These are phyloP conservation scores for Arctium minus DNA, from an alignment of 129 eudicot genomes.

Conservation along the genomic window DNA sequence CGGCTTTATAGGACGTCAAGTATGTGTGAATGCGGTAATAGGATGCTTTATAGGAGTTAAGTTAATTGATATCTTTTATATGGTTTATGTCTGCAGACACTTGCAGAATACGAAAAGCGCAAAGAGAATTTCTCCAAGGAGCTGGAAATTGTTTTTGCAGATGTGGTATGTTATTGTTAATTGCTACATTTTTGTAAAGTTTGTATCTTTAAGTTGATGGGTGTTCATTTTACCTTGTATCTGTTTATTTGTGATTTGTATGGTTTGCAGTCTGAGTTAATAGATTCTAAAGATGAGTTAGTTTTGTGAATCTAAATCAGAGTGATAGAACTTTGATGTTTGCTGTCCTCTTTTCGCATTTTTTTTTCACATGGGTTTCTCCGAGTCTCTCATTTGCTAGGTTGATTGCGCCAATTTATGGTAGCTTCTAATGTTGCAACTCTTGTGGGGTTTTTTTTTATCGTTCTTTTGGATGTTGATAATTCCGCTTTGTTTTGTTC, in stretches of 20 bases:
- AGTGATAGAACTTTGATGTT: not conserved
- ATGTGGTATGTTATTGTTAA: constrained; percentile 79
- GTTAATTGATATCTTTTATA: not conserved
- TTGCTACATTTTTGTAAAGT: not conserved
- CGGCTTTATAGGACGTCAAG: too few species aligned
- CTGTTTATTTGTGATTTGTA: not conserved
- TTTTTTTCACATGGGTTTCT: not conserved
- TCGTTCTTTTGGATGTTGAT: not conserved
- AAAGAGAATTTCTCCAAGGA: constrained; percentile 90
- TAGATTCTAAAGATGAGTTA: not conserved
- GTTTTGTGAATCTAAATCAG: not conserved
- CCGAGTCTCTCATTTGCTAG: not conserved
- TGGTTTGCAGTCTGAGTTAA: too few species aligned
- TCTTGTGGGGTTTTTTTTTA: not conserved
- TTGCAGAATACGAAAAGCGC: constrained; percentile 82
- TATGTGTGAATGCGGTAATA: too few species aligned
- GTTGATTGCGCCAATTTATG: not conserved
- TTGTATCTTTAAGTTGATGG: not conserved
- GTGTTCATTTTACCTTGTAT: not conserved
- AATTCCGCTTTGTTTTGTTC: not conserved
- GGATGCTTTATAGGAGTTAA: too few species aligned
- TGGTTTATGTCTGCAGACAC: constrained; percentile 50
- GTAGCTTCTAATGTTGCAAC: not conserved
- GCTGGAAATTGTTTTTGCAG: constrained; percentile 85
- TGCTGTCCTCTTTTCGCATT: not conserved